Evolutionary conservation across 192 early-diverging fungal species (phyloP).

Genomic region (Oehlia diaphana): DNA sequence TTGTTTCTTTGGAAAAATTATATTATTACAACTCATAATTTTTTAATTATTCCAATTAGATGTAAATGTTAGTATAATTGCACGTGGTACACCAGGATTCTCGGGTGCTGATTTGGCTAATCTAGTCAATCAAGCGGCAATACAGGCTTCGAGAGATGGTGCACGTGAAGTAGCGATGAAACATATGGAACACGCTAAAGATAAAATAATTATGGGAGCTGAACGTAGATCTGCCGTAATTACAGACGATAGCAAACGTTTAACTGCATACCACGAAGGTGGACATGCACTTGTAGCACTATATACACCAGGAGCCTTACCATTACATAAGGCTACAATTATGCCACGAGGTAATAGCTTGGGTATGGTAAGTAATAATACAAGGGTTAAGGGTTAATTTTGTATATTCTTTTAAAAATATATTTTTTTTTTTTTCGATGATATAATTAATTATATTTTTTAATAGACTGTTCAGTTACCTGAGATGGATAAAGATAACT

Average conservation of each 20-base stretch:
- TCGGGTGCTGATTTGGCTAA: slow-evolving; percentile 99
- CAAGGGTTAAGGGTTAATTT: neutral
- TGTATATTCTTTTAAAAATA: neutral
- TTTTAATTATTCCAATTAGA: slow-evolving; percentile 38
- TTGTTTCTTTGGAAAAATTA: neutral
- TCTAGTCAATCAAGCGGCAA: slow-evolving; percentile 96
- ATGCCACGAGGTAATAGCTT: slow-evolving; percentile 91
- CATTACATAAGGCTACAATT: slow-evolving; percentile 97
- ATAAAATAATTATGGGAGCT: slow-evolving; percentile 98
- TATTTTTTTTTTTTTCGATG: neutral
- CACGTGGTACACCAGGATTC: slow-evolving; percentile 97
- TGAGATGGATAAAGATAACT: slow-evolving; percentile 81
- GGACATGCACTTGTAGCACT: slow-evolving; percentile 95
- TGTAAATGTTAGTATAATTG: slow-evolving; percentile 82
- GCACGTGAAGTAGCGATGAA: slow-evolving; percentile 69
- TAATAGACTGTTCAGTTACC: slow-evolving; percentile 85
- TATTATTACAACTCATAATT: neutral
- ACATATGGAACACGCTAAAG: slow-evolving; percentile 97
- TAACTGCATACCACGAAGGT: slow-evolving; percentile 98
- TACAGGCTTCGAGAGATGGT: slow-evolving; percentile 85
- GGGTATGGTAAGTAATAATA: slow-evolving; percentile 49
- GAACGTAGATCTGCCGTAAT: slow-evolving; percentile 92
- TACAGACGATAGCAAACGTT: slow-evolving; percentile 79
- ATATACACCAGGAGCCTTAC: slow-evolving; percentile 93
- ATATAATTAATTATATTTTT: neutral